Conservation (phyloP, 305 asterid genomes). For the Solanum hybrid region DNA sequence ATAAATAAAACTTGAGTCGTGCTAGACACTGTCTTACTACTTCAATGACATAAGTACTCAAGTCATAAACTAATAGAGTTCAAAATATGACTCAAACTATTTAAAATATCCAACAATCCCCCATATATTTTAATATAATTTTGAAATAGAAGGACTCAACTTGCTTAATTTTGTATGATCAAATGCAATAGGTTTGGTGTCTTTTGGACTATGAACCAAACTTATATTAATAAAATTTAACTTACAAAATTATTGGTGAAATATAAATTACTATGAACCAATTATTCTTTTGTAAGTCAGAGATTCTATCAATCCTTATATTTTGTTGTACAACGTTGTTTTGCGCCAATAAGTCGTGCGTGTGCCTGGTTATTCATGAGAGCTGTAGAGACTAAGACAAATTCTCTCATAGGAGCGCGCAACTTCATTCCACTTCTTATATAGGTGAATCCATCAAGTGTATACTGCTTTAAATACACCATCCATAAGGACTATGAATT, state of each 20-base stretch:
- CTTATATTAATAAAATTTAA: too few relatives aligned
- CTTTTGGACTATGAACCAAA: background rate
- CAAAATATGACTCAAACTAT: background rate
- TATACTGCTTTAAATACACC: background rate
- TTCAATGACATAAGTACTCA: background rate
- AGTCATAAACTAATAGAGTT: background rate
- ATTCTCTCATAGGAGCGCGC: background rate
- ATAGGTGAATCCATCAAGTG: background rate
- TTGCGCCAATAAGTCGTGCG: background rate
- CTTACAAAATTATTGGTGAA: background rate
- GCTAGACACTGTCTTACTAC: background rate
- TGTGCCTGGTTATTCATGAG: background rate
- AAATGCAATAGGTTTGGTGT: background rate
- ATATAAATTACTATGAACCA: background rate
- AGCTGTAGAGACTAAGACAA: background rate
- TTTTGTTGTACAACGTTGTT: background rate
- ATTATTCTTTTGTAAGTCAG: background rate
- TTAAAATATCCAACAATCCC: background rate
- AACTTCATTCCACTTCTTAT: background rate
- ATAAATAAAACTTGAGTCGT: background rate
- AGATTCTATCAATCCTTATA: background rate
- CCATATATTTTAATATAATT: background rate
- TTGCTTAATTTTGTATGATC: background rate
- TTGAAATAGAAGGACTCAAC: background rate
- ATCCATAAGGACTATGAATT: background rate